These are phyloP conservation scores for Aeminium ludgeri DNA, from an alignment of 495 filamentous ascomycete genomes.

Conservation along the genomic window DNA sequence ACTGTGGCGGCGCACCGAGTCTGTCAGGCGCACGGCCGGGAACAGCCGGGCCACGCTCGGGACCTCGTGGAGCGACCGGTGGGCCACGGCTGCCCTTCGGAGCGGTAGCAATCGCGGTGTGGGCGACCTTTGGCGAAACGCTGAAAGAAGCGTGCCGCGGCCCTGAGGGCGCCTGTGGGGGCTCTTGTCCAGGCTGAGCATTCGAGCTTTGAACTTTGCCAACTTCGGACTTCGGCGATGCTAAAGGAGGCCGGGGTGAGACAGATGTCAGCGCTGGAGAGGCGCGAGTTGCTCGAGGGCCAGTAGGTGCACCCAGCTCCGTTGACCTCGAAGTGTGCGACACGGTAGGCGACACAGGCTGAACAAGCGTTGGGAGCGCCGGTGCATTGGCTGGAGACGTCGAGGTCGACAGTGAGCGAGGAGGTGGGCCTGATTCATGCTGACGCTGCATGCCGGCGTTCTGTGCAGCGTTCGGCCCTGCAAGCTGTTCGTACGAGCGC, in stretches of 20 bases:
- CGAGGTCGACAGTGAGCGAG: no score
- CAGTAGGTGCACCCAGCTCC: conserved; percentile 12
- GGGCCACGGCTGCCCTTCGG: conserved; percentile 24
- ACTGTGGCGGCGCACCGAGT: conserved; percentile 1
- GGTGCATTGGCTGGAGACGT: neutral
- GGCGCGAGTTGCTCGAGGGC: conserved; percentile 15
- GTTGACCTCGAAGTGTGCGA: neutral
- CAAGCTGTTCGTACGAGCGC: conserved; percentile 7
- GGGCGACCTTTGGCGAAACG: conserved; percentile 22
- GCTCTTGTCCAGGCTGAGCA: conserved; percentile 7
- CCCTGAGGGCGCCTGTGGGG: conserved; percentile 16
- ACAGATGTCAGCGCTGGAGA: conserved; percentile 17
- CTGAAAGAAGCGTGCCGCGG: conserved; percentile 17
- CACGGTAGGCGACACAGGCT: conserved; percentile 6
- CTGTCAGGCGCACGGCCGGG: conserved; percentile 4
- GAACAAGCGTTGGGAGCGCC: conserved; percentile 5
- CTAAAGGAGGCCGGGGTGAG: conserved; percentile 12
- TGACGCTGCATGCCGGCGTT: neutral
- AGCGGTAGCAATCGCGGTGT: conserved; percentile 23
- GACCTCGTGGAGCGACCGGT: conserved; percentile 10
- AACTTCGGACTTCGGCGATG: conserved; percentile 9
- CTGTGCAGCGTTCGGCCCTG: neutral
- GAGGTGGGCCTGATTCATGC: no score
- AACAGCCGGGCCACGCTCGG: conserved; percentile 10
- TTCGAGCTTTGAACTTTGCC: neutral